Conservation (phyloP, 169 alveolate species). For the Besnoitia besnoiti region DNA sequence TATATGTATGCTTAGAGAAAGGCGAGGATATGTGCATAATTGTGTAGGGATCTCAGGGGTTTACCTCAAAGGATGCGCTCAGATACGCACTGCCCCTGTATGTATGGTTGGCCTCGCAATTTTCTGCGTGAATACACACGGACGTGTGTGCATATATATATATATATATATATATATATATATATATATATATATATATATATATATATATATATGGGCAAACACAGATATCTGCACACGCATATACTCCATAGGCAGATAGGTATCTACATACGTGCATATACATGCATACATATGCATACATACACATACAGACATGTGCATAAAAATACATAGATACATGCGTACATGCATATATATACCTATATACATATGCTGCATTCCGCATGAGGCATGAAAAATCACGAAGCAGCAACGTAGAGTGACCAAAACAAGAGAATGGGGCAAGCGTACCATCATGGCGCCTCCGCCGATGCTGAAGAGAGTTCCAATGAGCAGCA, state of each 20-base stretch:
- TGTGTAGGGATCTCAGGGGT: no score
- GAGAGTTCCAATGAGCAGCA: neutral
- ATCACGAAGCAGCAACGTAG: neutral
- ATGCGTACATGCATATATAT: neutral
- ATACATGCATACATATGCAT: neutral
- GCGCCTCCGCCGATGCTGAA: conserved; percentile 4
- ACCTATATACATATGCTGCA: no score
- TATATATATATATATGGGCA: neutral
- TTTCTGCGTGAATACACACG: neutral
- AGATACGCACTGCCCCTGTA: no score
- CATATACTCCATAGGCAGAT: no score
- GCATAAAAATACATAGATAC: no score
- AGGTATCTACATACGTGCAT: neutral
- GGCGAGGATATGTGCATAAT: no score
- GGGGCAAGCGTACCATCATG: conserved; percentile 1
- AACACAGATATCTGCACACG: neutral
- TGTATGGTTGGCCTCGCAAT: neutral
- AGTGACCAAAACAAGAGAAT: neutral
- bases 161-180: neutral
- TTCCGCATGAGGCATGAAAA: neutral
- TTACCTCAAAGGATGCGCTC: no score
- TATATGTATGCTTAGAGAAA: no score
- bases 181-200: neutral
- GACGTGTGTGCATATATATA: neutral
- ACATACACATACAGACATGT: neutral